These are phyloP conservation scores for Diaporthe vaccinii DNA, from an alignment of 2,329 filamentous ascomycete genomes.

Conservation along the genomic window DNA sequence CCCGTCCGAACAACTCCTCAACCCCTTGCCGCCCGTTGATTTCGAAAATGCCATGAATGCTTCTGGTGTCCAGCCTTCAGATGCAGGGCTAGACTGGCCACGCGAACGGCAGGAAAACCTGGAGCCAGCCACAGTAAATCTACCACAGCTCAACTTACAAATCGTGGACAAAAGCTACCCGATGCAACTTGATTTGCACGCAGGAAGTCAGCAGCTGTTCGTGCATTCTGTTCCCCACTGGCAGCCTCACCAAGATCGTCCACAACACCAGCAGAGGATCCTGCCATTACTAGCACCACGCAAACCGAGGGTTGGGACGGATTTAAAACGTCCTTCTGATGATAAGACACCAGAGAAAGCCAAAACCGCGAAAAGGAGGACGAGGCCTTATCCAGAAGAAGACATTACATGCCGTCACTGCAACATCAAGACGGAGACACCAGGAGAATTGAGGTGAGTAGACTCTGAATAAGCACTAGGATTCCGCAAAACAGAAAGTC, in stretches of 20 bases:
- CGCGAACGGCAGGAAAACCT: neutral
- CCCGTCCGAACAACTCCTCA: too few species aligned
- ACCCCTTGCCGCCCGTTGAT: too few species aligned
- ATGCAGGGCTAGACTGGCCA: neutral
- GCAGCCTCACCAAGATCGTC: neutral
- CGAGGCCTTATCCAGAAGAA: neutral
- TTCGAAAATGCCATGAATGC: neutral
- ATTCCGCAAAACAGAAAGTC: too few species aligned
- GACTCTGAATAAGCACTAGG: too few species aligned
- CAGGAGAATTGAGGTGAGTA: neutral
- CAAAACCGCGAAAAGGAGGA: neutral
- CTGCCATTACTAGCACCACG: neutral
- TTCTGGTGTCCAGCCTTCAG: neutral
- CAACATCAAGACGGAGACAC: neutral
- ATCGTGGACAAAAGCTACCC: neutral
- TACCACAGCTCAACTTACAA: neutral
- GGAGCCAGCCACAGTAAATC: neutral
- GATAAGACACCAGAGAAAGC: neutral
- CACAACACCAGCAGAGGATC: neutral
- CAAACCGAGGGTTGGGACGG: neutral
- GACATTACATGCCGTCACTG: neutral
- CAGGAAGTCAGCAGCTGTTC: neutral
- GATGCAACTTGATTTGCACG: neutral
- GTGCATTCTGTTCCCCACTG: neutral
- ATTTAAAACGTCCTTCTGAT: neutral